Conservation (phyloP, 2,329 filamentous ascomycete genomes). For the Escovopsis sp. region DNA sequence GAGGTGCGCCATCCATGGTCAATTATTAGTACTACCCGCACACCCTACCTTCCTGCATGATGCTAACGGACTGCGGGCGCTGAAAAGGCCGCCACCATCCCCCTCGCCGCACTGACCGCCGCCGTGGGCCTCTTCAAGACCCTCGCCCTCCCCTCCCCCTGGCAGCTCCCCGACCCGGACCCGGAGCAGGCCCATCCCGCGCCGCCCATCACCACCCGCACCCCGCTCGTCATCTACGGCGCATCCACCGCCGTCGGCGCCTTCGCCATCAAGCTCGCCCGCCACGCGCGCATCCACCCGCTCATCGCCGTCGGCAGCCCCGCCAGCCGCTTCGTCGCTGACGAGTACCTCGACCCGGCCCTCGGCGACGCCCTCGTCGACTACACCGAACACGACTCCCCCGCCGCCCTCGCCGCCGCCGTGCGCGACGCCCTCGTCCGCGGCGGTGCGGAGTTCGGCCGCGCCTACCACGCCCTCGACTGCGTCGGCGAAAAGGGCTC, state of each 20-base stretch:
- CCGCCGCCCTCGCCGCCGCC: constrained; percentile 3
- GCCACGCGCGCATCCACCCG: constrained; percentile 37
- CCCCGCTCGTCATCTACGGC: constrained; percentile 30
- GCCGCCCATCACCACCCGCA: background rate
- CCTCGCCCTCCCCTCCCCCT: constrained; percentile 34
- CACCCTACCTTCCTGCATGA: too few relatives aligned
- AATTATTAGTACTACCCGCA: too few relatives aligned
- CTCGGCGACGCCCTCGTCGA: constrained; percentile 11
- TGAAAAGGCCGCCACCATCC: constrained; percentile 37
- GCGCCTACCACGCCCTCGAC: constrained; percentile 4
- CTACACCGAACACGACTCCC: constrained; percentile 5
- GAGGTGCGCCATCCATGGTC: constrained; percentile 3
- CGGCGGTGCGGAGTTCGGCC: background rate
- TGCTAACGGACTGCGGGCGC: background rate
- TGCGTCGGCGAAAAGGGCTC: constrained; percentile 1
- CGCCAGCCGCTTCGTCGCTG: constrained; percentile 1
- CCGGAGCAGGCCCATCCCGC: background rate
- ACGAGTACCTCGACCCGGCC: constrained; percentile 5
- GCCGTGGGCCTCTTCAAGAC: constrained; percentile 33
- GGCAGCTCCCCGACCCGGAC: constrained; percentile 16
- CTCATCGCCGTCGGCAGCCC: constrained; percentile 40
- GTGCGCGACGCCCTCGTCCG: background rate
- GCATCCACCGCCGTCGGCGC: constrained; percentile 38
- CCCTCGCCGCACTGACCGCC: constrained; percentile 39
- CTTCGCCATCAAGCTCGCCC: constrained; percentile 41